Evolutionary conservation across 2,329 filamentous ascomycete genomes (phyloP).

Genomic region (Stemphylium beticola): DNA sequence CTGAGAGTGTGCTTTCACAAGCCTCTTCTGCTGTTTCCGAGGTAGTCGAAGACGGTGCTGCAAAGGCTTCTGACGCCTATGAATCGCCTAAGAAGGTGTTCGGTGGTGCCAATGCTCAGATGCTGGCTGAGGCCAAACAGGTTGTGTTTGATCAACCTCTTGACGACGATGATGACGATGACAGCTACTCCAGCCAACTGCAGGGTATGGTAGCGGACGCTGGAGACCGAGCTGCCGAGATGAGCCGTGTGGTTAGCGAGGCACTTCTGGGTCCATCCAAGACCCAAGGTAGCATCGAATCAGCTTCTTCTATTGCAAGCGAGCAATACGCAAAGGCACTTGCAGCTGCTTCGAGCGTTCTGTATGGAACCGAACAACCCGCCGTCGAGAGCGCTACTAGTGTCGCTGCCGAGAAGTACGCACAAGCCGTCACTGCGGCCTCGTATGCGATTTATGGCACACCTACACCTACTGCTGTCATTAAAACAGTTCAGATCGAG

Average conservation of each 20-base stretch:
- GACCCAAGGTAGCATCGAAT: conserved; percentile 56
- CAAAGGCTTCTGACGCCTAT: conserved; percentile 33
- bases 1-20: conserved; percentile 34
- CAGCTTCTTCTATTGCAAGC: conserved; percentile 60
- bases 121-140: conserved; percentile 54
- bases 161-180: conserved; percentile 55
- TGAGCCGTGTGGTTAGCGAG: conserved; percentile 63
- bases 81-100: conserved; percentile 58
- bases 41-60: conserved; percentile 26
- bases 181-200: conserved; percentile 58
- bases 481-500: conserved; percentile 56
- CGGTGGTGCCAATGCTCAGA: conserved; percentile 61
- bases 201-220: conserved; percentile 60
- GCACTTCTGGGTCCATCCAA: conserved; percentile 57
- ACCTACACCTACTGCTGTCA: conserved; percentile 53
- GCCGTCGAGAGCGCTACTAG: conserved; percentile 55
- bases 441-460: conserved; percentile 63
- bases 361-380: conserved; percentile 59
- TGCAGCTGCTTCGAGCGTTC: conserved; percentile 61
- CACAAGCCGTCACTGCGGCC: conserved; percentile 64
- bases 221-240: conserved; percentile 59
- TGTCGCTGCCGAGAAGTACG: conserved; percentile 61
- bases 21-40: conserved; percentile 29
- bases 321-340: conserved; percentile 65
- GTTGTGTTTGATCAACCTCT: conserved; percentile 59